Evolutionary conservation across 2,329 filamentous ascomycete species (phyloP).

Genomic region (Cercospora beticola): DNA sequence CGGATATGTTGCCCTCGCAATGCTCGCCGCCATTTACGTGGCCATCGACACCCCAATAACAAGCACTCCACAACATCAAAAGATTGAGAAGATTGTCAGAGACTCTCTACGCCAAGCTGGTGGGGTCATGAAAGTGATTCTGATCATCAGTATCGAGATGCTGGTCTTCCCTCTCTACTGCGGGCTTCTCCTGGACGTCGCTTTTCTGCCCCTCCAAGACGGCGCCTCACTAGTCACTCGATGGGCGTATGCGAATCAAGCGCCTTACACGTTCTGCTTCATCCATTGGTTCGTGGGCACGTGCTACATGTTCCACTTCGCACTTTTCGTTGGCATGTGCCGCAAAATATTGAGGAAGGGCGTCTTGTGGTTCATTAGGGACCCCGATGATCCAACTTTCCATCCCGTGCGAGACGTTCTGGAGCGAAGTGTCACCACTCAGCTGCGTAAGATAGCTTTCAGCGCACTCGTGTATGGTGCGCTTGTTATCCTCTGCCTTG

Average conservation of each 20-base stretch:
- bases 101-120: conserved; percentile 89
- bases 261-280: conserved; percentile 87
- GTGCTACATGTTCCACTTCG: conserved; percentile 99
- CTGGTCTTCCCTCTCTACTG: conserved; percentile 95
- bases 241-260: conserved; percentile 72
- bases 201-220: conserved; percentile 85
- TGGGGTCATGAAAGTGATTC: conserved; percentile 93
- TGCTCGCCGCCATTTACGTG: conserved; percentile 76
- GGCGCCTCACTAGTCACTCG: conserved; percentile 74
- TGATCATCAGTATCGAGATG: conserved; percentile 99
- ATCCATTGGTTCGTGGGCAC: conserved; percentile 99
- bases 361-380: conserved; percentile 95
- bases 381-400: conserved; percentile 97
- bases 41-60: conserved; percentile 71
- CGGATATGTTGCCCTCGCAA: conserved; percentile 76
- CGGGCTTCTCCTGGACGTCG: conserved; percentile 82
- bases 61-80: conserved; percentile 56
- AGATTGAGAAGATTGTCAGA: conserved; percentile 71
- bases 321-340: conserved; percentile 97
- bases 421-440: conserved; percentile 86
- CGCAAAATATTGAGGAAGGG: conserved; percentile 94
- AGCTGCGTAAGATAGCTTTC: conserved; percentile 93
- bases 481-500: conserved; percentile 86
- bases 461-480: conserved; percentile 94
- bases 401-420: conserved; percentile 96